These are phyloP conservation scores for Cercospora sp. DNA, from an alignment of 2,329 filamentous ascomycete genomes.

Conservation along the genomic window DNA sequence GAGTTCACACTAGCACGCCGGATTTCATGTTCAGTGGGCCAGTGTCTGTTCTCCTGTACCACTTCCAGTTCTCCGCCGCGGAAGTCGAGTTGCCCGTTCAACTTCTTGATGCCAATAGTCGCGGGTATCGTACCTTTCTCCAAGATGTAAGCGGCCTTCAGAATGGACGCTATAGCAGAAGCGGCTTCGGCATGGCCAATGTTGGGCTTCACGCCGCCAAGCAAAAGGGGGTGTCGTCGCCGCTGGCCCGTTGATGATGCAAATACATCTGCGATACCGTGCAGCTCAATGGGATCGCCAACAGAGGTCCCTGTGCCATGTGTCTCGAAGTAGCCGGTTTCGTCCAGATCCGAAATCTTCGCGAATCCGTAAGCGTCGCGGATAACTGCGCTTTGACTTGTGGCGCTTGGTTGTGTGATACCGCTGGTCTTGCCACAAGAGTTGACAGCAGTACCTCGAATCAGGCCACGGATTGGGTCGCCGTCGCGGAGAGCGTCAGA, in stretches of 20 bases:
- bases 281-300: conserved; percentile 29
- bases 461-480: conserved; percentile 19
- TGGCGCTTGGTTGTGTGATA: conserved; percentile 42
- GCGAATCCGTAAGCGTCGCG: conserved; percentile 39
- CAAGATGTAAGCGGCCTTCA: conserved; percentile 25
- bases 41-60: conserved; percentile 28
- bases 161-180: conserved; percentile 12
- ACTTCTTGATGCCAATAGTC: conserved; percentile 25
- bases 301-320: conserved; percentile 33
- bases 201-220: conserved; percentile 32
- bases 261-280: conserved; percentile 20
- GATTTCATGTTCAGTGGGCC: conserved; percentile 25
- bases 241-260: not conserved
- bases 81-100: conserved; percentile 25
- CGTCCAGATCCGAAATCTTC: conserved; percentile 21
- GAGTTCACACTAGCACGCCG: conserved; percentile 23
- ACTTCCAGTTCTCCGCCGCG: conserved; percentile 15
- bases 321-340: conserved; percentile 28
- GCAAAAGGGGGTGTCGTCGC: conserved; percentile 15
- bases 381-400: conserved; percentile 42
- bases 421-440: conserved; percentile 37
- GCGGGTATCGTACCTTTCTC: conserved; percentile 33
- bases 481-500: conserved; percentile 41
- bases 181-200: conserved; percentile 21
- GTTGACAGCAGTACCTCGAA: conserved; percentile 16